Evolutionary conservation across 106 monocot species (phyloP), one percentile per base, ranked within the genome.

Genomic region (Phalaenopsis aphrodite): DNA sequence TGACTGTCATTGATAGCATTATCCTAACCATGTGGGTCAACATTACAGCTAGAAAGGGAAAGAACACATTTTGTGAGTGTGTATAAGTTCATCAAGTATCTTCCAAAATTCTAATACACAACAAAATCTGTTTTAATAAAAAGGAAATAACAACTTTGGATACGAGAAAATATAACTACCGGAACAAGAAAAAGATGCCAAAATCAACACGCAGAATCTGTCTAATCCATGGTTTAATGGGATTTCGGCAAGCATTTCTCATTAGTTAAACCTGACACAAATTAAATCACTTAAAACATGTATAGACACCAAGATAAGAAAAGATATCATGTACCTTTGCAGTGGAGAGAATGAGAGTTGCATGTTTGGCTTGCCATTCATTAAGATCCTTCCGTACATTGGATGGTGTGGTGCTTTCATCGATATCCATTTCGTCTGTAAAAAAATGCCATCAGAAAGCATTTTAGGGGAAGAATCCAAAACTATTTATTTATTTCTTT

Each of bases 301-400:
- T 3, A 68, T 37, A n/a, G 12, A 69, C 12, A 69, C 37, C 37
- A 69, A 9, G 69, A 69, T 39, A 37, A 69, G 3, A 39, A 78
- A 41, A 41, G 19, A 68, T 24, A 21, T 30, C 19, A 24, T 45
- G 14, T 85, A 99, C 99, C 93, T 99, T 93, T 69, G 91, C 90
- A 57, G 87, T 42, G 0, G 99, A 93, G 58, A 99, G 99, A 86
- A 99, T 87, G 79, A 99, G 89, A 11, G 89, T 94, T 21, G 92
- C 99, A 87, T 99, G 95, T 38, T 56, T 89, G 69, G 99, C 88
- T 91, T 99, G 93, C 99, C 99, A 95, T 84, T 93, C 88, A 73
- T 85, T 99, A 46, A 99, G 94, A 89, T 95, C 95, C 79, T 93
- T 91, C 52, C 99, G 79, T 39, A 99, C 88, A 82, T 95, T 99